These are phyloP conservation scores for Candida maesae DNA, from an alignment of 805 yeast species.

Conservation along the genomic window DNA sequence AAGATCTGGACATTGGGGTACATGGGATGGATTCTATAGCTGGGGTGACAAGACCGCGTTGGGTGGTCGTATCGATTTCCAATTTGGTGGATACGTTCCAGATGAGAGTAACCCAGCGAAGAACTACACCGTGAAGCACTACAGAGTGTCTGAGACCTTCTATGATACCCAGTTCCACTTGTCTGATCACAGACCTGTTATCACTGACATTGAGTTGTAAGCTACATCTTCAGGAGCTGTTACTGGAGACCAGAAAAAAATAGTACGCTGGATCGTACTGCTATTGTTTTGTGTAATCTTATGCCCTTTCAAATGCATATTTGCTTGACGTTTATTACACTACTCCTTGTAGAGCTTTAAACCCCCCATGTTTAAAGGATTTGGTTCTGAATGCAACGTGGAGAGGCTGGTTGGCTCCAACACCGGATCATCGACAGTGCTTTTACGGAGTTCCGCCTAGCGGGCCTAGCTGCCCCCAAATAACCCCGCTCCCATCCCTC, in stretches of 20 bases:
- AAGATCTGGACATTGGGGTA: conserved; percentile 34
- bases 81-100: conserved; percentile 29
- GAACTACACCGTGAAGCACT: conserved; percentile 12
- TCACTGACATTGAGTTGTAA: conserved; percentile 25
- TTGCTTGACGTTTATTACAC: no score
- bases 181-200: conserved; percentile 43
- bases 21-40: conserved; percentile 39
- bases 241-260: no score
- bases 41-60: conserved; percentile 19
- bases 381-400: no score
- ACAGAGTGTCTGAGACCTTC: conserved; percentile 33
- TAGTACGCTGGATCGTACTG: not conserved
- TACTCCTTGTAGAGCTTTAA: no score
- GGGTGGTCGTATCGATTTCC: conserved; percentile 39
- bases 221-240: not conserved
- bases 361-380: no score
- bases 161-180: conserved; percentile 33
- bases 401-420: no score
- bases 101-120: conserved; percentile 5
- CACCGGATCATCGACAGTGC: no score
- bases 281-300: not conserved
- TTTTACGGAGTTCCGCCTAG: no score
- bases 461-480: no score
- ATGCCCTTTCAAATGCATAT: no score
- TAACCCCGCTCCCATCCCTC: no score